Conservation (phyloP, 75 land plant genomes). For the Gnetum montanum region DNA sequence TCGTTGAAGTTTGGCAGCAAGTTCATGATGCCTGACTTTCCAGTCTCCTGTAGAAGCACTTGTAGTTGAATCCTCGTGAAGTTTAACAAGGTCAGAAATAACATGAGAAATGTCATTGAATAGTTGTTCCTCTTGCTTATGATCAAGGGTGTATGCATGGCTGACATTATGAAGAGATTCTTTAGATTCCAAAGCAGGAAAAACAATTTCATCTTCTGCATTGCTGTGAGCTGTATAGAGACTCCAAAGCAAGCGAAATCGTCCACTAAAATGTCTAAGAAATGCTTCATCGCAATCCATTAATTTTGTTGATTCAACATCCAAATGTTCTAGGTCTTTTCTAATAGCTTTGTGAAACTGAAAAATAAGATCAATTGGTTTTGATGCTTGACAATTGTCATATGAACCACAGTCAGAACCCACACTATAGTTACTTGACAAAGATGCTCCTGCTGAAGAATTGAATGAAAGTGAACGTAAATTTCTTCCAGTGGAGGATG, state of each 20-base stretch:
- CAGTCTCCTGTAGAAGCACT: conserved; percentile 1
- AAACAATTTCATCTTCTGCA: conserved; percentile 91
- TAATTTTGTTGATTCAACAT: conserved; percentile 66
- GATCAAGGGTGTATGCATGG: conserved; percentile 80
- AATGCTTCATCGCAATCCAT: conserved; percentile 47
- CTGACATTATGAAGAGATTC: conserved; percentile 87
- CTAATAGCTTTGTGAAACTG: conserved; percentile 83
- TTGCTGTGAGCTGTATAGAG: conserved; percentile 84
- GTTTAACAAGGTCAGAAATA: conserved; percentile 40
- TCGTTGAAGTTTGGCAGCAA: conserved; percentile 61
- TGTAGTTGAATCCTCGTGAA: conserved; percentile 22
- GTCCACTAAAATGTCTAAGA: conserved; percentile 65
- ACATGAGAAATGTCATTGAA: conserved; percentile 65
- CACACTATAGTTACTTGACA: conserved; percentile 56
- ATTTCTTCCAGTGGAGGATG: conserved; percentile 26
- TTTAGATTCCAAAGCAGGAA: conserved; percentile 80
- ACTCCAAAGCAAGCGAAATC: conserved; percentile 72
- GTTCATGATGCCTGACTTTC: conserved; percentile 32
- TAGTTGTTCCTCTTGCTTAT: conserved; percentile 70
- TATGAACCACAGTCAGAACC: conserved; percentile 30
- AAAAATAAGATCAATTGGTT: conserved; percentile 79
- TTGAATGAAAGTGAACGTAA: conserved; percentile 30
- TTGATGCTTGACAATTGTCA: conserved; percentile 16
- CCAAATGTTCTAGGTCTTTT: conserved; percentile 76
- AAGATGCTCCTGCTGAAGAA: conserved; percentile 36